Percentiles rank a stretch among this genome's conserved stretches.
phyloP scores from a whole-genome alignment of 768 basidiomycete species.

The Naganishia vaughanmartiniae region DNA sequence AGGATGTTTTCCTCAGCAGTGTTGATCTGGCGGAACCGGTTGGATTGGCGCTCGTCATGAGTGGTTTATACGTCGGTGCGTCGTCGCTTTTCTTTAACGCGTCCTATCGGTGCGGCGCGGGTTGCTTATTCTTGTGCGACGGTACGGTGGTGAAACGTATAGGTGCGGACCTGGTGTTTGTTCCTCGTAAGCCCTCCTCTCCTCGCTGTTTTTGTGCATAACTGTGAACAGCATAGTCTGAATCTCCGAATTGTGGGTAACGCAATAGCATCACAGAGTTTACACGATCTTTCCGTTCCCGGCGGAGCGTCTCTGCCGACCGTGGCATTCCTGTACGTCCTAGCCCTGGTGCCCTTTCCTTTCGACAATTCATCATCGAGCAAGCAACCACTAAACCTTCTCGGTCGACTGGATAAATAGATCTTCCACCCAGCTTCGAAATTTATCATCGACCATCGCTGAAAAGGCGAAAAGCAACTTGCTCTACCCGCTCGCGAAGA shows the following conservation, averaged over 20 bases:
- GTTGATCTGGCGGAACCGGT: constrained; percentile 1
- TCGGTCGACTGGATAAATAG: not conserved
- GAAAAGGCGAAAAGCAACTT: not conserved
- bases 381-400: not conserved
- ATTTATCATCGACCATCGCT: not conserved
- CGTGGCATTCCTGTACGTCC: constrained; percentile 15
- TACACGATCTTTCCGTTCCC: not conserved
- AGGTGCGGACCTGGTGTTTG: constrained; percentile 1
- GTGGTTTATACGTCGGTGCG: not conserved
- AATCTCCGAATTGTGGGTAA: not conserved
- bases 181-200: not conserved
- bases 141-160: not conserved
- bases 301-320: not conserved
- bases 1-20: not conserved
- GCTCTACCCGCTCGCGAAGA: not conserved
- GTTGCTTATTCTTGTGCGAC: not conserved
- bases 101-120: not conserved
- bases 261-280: not conserved
- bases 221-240: not conserved
- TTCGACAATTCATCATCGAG: too few species aligned
- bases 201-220: too few species aligned
- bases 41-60: constrained; percentile 1
- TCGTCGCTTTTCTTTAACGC: not conserved
- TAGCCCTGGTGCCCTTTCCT: too few species aligned
- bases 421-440: not conserved